Base-by-base conservation (phyloP, 2,329 filamentous ascomycete genomes). In the Daldinia sp. region DNA sequence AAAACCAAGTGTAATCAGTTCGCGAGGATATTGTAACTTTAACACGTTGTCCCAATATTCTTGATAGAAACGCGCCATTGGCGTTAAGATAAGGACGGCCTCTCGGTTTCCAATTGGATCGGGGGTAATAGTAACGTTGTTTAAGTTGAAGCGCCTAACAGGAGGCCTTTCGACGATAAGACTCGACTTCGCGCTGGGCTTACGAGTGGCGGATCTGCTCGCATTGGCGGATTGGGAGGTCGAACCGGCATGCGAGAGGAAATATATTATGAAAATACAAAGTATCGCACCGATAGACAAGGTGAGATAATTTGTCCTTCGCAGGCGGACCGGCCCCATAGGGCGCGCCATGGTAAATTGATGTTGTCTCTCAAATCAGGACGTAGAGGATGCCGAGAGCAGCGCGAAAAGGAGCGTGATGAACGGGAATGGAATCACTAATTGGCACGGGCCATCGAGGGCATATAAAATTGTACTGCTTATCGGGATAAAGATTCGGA, bases 21-120 rank as follows among this genome's bases (percentile, higher is more conserved):
- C 91, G 79, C 97, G 95, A 2, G 95, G 95, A 76, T 98, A 99
- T 72, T 80, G 85, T 58, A 99, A 85, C 75, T 87, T 87, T 69
- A 94, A 77, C 25, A 99, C 83, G 73, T 98, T 99, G 77, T 96
- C 90, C 94, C 95, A 99, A 82, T 98, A 99, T 70, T 86, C 89
- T 71, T 91, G 89, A 78, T 97, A 98, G 83, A 98, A 99, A 66
- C 92, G 88, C 29, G 93, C 91, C 79, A 99, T 89, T 8, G 95
- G 95, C 1, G 95, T 97, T 63, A 99, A 85, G 74, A 99, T 91
- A 57, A 99, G 88, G 62, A 99, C 85, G 52, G 90, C 90, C 81
- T 99, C 95, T 68, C 87, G 82, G 75, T 96, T 95, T 65, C 83
- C 86, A 51, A 93, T 81, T 1, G 95, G 92, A 68, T 91, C 85